phyloP scores from a whole-genome alignment of 441 rosid genomes.

The Pelargonium fulgidum region DNA sequence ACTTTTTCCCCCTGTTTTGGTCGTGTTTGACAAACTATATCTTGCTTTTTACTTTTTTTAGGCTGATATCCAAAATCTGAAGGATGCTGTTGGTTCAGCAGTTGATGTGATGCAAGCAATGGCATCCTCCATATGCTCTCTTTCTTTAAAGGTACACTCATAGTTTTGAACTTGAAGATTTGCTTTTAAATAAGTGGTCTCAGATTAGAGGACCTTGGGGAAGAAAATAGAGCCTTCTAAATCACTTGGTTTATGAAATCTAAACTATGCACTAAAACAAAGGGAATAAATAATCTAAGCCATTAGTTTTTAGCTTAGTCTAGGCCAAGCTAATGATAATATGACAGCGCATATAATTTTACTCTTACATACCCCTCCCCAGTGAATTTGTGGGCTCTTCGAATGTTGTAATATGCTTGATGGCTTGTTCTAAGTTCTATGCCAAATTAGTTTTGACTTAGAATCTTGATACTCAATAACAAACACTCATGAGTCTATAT shows the following conservation, averaged over 20 bases:
- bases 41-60: conserved; percentile 16
- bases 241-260: not conserved
- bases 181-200: not conserved
- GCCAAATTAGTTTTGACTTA: too few relatives aligned
- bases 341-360: too few relatives aligned
- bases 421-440: too few relatives aligned
- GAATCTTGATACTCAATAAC: too few relatives aligned
- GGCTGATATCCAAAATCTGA: conserved; percentile 52
- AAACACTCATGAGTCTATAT: too few relatives aligned
- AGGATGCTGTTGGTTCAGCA: conserved; percentile 60
- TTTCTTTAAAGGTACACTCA: conserved; percentile 39
- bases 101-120: conserved; percentile 55
- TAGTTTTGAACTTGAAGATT: not conserved
- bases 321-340: too few relatives aligned
- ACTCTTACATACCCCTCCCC: too few relatives aligned
- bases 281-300: too few relatives aligned
- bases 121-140: conserved; percentile 51
- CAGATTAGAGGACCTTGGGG: not conserved
- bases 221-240: not conserved
- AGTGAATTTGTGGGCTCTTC: too few relatives aligned
- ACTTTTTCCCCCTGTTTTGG: not conserved
- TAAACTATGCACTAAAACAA: not conserved
- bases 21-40: conserved; percentile 7
- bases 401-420: too few relatives aligned
- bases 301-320: too few relatives aligned